A percentile compares a stretch with the other conserved stretches of the same genome.
phyloP scores from a whole-genome alignment of 2,329 filamentous ascomycete species.

The Dothidotthia symphoricarpi region DNA sequence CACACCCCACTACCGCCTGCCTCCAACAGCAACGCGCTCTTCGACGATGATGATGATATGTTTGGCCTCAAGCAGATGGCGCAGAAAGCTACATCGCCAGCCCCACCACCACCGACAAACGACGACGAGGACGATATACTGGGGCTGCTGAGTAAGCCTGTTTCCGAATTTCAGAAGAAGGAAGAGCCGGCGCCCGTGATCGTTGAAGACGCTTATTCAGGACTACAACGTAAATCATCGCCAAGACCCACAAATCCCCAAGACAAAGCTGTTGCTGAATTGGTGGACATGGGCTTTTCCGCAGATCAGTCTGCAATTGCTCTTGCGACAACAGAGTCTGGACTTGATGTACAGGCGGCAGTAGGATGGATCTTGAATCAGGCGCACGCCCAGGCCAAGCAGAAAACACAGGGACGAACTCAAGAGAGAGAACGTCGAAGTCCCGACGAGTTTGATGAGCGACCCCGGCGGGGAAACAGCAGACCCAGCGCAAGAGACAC shows the following conservation, averaged over 20 bases:
- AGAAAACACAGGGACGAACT: slow-evolving; percentile 55
- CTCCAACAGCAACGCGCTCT: slow-evolving; percentile 36
- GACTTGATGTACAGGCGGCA: slow-evolving; percentile 78
- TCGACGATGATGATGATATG: slow-evolving; percentile 77
- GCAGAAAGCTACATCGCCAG: slow-evolving; percentile 33
- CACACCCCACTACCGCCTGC: slow-evolving; percentile 29
- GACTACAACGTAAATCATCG: slow-evolving; percentile 15
- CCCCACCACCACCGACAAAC: slow-evolving; percentile 19
- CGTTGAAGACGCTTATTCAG: slow-evolving; percentile 6
- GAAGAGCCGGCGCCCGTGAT: slow-evolving; percentile 16
- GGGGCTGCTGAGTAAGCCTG: slow-evolving; percentile 59
- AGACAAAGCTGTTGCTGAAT: slow-evolving; percentile 78
- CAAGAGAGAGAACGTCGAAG: slow-evolving; percentile 26
- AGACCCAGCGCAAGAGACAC: slow-evolving; percentile 33
- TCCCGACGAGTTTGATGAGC: slow-evolving; percentile 28
- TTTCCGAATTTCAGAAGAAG: slow-evolving; percentile 50
- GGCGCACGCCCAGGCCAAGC: slow-evolving; percentile 79
- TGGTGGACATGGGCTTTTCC: slow-evolving; percentile 94
- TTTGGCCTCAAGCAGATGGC: slow-evolving; percentile 74
- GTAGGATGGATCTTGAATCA: slow-evolving; percentile 89
- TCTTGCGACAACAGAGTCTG: slow-evolving; percentile 74
- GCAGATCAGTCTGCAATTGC: slow-evolving; percentile 79
- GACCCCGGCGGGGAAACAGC: slow-evolving; percentile 21
- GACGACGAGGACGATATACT: slow-evolving; percentile 60
- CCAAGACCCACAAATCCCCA: slow-evolving; percentile 51